Percentiles rank a stretch among this genome's conserved stretches.
Conservation (phyloP, 805 yeast genomes). For the Kazachstania africana region DNA sequence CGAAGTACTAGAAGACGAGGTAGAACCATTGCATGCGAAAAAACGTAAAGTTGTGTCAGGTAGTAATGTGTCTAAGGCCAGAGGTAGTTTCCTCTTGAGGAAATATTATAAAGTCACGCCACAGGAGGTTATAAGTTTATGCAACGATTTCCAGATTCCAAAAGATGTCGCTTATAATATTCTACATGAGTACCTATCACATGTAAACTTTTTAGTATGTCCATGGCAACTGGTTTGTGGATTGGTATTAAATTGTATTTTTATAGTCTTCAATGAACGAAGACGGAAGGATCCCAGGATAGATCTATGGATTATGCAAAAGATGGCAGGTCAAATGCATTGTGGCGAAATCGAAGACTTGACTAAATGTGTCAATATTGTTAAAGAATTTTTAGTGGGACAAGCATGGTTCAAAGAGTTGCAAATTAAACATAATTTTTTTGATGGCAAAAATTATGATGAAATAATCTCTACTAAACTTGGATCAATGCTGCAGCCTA, state of each 20-base stretch:
- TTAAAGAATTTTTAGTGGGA: conserved; percentile 41
- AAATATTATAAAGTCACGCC: conserved; percentile 28
- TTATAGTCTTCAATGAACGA: conserved; percentile 38
- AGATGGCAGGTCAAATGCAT: conserved; percentile 42
- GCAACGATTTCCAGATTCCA: conserved; percentile 56
- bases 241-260: conserved; percentile 45
- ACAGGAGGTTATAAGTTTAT: conserved; percentile 34
- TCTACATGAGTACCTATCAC: conserved; percentile 37
- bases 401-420: conserved; percentile 54
- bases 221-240: conserved; percentile 68
- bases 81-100: conserved; percentile 15
- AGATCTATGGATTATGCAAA: conserved; percentile 35
- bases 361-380: conserved; percentile 40
- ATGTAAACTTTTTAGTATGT: conserved; percentile 42
- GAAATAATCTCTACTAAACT: conserved; percentile 14
- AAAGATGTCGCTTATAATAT: conserved; percentile 38
- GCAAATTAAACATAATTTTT: conserved; percentile 31
- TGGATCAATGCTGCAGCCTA: conserved; percentile 29
- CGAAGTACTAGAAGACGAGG: neutral
- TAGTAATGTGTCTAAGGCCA: neutral
- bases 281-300: conserved; percentile 38
- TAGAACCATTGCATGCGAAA: neutral
- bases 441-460: conserved; percentile 21
- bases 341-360: conserved; percentile 37
- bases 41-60: neutral